phyloP scores from a whole-genome alignment of 371 early-diverging fungal species.

The Haplosporangium sp. region DNA sequence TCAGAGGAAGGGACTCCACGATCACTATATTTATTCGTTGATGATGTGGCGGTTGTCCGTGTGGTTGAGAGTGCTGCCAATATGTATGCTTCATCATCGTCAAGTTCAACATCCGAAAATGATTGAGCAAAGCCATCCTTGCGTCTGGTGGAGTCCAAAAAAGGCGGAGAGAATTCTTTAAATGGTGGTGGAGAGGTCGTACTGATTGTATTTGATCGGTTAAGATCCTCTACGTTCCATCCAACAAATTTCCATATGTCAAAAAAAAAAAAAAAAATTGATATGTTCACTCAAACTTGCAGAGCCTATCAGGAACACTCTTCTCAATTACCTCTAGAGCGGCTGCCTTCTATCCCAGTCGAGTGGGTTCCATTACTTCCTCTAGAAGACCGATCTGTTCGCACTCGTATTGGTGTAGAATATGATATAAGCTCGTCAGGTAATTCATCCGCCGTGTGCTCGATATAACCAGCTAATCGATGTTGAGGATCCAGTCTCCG shows the following conservation, averaged over 20 bases:
- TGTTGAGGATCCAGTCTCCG: neutral
- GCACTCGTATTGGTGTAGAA: too few species aligned
- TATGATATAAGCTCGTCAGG: neutral
- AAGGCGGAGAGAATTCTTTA: neutral
- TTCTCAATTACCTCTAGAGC: neutral
- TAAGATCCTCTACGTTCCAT: neutral
- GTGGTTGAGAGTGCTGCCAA: neutral
- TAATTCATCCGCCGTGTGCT: neutral
- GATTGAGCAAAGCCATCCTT: neutral
- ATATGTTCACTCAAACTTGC: too few species aligned
- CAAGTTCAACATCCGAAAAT: neutral
- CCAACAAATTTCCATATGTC: neutral
- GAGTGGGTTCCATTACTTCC: neutral
- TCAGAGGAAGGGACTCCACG: neutral
- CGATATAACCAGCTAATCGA: neutral
- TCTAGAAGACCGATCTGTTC: neutral
- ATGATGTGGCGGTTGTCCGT: neutral
- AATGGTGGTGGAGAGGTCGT: neutral
- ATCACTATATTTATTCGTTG: neutral
- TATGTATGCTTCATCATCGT: slow-evolving; percentile 1
- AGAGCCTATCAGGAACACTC: too few species aligned
- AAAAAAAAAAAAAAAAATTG: too few species aligned
- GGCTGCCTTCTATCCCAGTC: neutral
- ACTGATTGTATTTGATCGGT: neutral
- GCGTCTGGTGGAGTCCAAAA: neutral